Conservation (phyloP, 192 early-diverging fungal genomes). For the Lobosporangium transversale region DNA sequence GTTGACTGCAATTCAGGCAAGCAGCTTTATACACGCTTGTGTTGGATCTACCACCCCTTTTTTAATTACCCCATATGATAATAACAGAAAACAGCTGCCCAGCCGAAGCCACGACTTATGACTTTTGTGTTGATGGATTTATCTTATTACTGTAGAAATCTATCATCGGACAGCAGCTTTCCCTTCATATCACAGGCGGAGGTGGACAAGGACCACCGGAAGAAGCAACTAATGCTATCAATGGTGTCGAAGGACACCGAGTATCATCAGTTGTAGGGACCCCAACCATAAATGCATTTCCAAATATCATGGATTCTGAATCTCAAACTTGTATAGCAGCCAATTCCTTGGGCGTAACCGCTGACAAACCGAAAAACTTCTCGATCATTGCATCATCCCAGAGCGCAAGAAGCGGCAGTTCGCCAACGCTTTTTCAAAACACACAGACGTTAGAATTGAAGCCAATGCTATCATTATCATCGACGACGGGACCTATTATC, state of each 20-base stretch:
- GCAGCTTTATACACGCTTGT: not conserved
- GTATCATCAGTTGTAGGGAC: constrained; percentile 6
- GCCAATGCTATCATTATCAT: constrained; percentile 31
- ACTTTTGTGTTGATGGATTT: not conserved
- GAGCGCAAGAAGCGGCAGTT: too few relatives aligned
- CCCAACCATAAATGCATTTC: not conserved
- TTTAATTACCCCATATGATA: too few relatives aligned
- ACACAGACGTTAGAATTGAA: constrained; percentile 4
- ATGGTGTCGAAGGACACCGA: constrained; percentile 19
- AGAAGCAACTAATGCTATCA: constrained; percentile 3
- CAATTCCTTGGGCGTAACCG: not conserved
- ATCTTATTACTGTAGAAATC: constrained; percentile 55
- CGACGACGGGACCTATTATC: constrained; percentile 6
- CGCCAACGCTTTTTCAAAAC: not conserved
- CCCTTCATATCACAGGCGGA: constrained; percentile 53
- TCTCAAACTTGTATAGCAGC: constrained; percentile 12
- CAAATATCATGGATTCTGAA: not conserved
- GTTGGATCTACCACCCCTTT: too few relatives aligned
- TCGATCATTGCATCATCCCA: too few relatives aligned
- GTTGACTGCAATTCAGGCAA: constrained; percentile 73
- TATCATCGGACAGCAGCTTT: constrained; percentile 82
- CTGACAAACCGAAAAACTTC: too few relatives aligned
- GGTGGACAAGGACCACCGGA: constrained; percentile 6
- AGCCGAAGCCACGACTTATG: too few relatives aligned
- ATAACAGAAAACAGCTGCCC: too few relatives aligned